A percentile compares a stretch with the other conserved stretches of the same genome.
Conservation (phyloP, 108 stramenopile genomes). For the Fistulifera pelliculosa region DNA sequence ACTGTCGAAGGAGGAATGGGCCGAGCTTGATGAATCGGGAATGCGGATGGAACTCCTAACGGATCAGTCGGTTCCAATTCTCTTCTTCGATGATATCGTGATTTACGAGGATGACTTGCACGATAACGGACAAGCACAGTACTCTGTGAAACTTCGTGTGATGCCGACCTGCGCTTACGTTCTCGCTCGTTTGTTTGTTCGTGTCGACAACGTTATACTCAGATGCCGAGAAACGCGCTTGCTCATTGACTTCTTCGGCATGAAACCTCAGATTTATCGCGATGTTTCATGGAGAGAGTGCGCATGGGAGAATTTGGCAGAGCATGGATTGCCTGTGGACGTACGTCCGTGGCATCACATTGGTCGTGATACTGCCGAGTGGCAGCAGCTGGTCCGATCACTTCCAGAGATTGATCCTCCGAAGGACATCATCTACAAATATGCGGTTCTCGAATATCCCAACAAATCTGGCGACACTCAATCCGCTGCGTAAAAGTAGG, state of each 20-base stretch:
- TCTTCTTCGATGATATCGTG: conserved; percentile 56
- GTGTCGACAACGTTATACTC: conserved; percentile 58
- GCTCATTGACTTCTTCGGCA: conserved; percentile 26
- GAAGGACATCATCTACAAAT: conserved; percentile 21
- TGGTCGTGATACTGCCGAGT: conserved; percentile 10
- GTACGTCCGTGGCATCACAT: conserved; percentile 38
- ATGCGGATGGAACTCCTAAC: conserved; percentile 45
- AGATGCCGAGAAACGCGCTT: conserved; percentile 54
- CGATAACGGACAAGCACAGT: conserved; percentile 64
- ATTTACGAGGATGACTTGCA: conserved; percentile 76
- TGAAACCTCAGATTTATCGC: conserved; percentile 29
- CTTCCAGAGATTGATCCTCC: conserved; percentile 36
- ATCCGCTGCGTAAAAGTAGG: too few species aligned
- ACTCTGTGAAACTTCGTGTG: conserved; percentile 57
- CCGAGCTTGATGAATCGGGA: conserved; percentile 25
- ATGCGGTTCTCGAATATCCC: conserved; percentile 6
- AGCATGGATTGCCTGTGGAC: conserved; percentile 36
- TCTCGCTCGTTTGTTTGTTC: conserved; percentile 39
- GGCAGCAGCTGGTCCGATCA: conserved; percentile 18
- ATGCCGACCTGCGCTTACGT: conserved; percentile 64
- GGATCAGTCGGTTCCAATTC: conserved; percentile 56
- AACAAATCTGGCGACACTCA: not conserved
- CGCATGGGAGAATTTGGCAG: conserved; percentile 41
- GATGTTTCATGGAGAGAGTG: conserved; percentile 73
- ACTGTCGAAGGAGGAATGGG: conserved; percentile 31